Percentiles rank a stretch among this genome's conserved stretches.
Conservation (phyloP, 164 flowering plant genomes). For the Macadamia tetraphylla region DNA sequence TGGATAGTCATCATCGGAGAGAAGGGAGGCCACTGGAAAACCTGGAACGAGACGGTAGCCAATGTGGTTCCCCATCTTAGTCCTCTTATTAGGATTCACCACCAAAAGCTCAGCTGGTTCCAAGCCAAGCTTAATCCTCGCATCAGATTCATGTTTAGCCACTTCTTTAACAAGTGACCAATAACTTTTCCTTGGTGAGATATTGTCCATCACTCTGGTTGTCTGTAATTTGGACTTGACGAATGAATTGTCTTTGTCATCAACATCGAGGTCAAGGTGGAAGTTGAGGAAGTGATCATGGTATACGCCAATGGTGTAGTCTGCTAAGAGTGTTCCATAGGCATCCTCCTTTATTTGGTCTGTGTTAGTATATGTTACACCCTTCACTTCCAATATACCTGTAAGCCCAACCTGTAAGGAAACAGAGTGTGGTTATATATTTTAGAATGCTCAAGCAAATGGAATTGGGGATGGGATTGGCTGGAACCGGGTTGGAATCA, state of each 20-base stretch:
- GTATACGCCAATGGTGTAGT: conserved; percentile 42
- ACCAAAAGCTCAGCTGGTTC: conserved; percentile 39
- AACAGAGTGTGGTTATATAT: neutral
- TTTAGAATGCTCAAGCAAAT: neutral
- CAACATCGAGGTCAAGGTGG: conserved; percentile 68
- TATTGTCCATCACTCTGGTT: conserved; percentile 6
- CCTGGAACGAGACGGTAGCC: conserved; percentile 55
- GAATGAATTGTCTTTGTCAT: conserved; percentile 54
- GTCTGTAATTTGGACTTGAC: conserved; percentile 37
- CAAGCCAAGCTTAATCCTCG: conserved; percentile 31
- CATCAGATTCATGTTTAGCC: conserved; percentile 48
- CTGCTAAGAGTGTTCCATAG: conserved; percentile 48
- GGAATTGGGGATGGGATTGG: too few species aligned
- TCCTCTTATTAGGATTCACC: conserved; percentile 55
- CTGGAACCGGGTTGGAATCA: too few species aligned
- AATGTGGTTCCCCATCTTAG: conserved; percentile 49
- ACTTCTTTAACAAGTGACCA: conserved; percentile 46
- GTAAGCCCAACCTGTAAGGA: conserved; percentile 46
- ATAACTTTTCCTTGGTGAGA: conserved; percentile 60
- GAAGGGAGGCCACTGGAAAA: conserved; percentile 29
- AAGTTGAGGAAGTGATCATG: conserved; percentile 73
- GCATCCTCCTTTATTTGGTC: conserved; percentile 33
- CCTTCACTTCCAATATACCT: conserved; percentile 58
- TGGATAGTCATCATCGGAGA: conserved; percentile 62
- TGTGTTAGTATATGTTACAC: conserved; percentile 30